A percentile compares a stretch with the other conserved stretches of the same genome.
Evolutionary conservation across 2,329 filamentous ascomycete species (phyloP).

Genomic region (Stagonosporopsis tanaceti): DNA sequence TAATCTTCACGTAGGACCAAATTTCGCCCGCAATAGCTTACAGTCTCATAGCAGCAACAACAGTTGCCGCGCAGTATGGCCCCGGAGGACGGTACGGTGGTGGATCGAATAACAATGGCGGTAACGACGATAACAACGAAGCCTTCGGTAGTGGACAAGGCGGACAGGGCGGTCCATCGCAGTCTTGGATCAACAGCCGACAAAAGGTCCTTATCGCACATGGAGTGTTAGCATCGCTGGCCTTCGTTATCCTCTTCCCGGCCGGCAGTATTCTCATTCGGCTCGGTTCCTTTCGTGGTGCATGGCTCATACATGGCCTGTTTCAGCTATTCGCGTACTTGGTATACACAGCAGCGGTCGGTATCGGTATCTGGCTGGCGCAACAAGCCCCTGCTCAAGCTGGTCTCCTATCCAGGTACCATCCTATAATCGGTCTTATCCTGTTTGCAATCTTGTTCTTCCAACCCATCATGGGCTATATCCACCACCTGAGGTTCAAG

Average conservation of each 20-base stretch:
- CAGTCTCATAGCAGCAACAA: conserved; percentile 12
- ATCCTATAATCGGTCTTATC: conserved; percentile 63
- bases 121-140: conserved; percentile 11
- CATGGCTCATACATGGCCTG: conserved; percentile 53
- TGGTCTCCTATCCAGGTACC: conserved; percentile 49
- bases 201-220: conserved; percentile 50
- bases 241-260: conserved; percentile 56
- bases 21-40: conserved; percentile 6
- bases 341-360: conserved; percentile 59
- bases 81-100: conserved; percentile 16
- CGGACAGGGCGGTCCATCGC: conserved; percentile 14
- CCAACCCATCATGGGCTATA: conserved; percentile 60
- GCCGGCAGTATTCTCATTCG: conserved; percentile 55
- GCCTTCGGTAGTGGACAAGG: conserved; percentile 11
- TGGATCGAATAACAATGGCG: conserved; percentile 1
- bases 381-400: conserved; percentile 34
- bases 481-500: conserved; percentile 61
- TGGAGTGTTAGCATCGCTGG: conserved; percentile 53
- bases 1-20: conserved; percentile 1
- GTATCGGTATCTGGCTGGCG: conserved; percentile 60
- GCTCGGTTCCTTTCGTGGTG: conserved; percentile 50
- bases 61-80: conserved; percentile 28
- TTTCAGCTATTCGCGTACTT: conserved; percentile 60
- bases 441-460: conserved; percentile 61
- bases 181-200: conserved; percentile 20